A percentile compares a stretch with the other conserved stretches of the same genome.
phyloP scores from a whole-genome alignment of 768 basidiomycete species.

The Boletus reticulatus region DNA sequence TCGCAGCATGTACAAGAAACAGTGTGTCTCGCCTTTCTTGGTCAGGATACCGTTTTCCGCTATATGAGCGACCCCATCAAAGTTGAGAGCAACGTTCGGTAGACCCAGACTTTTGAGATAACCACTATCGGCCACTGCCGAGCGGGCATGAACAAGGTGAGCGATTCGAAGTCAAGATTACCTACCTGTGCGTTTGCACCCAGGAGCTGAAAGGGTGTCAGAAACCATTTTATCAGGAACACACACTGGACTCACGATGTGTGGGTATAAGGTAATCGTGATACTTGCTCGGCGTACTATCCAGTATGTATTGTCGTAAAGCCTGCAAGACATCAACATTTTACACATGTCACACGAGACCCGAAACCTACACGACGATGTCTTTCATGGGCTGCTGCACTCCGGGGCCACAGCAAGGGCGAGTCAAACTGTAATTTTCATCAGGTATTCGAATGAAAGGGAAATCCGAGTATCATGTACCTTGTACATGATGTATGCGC shows the following conservation, averaged over 20 bases:
- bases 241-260: slow-evolving; percentile 39
- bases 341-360: too few species aligned
- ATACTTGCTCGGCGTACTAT: slow-evolving; percentile 48
- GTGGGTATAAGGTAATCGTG: slow-evolving; percentile 46
- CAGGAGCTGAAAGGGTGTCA: slow-evolving; percentile 40
- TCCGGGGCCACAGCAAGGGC: slow-evolving; percentile 12
- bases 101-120: slow-evolving; percentile 21
- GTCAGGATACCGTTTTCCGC: slow-evolving; percentile 23
- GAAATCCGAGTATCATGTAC: slow-evolving; percentile 22
- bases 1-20: neutral
- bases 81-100: slow-evolving; percentile 24
- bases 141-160: neutral
- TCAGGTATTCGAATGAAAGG: neutral
- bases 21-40: slow-evolving; percentile 15
- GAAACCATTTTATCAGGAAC: neutral
- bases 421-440: slow-evolving; percentile 17
- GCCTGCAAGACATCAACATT: slow-evolving; percentile 26
- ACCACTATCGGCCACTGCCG: slow-evolving; percentile 28
- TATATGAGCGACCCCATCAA: slow-evolving; percentile 22
- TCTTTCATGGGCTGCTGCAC: slow-evolving; percentile 8
- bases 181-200: slow-evolving; percentile 51
- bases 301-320: slow-evolving; percentile 45
- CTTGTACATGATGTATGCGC: slow-evolving; percentile 48
- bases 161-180: neutral
- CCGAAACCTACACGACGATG: slow-evolving; percentile 8